Evolutionary conservation across 768 basidiomycete genomes (phyloP).

Genomic region (Boletus huronensis): DNA sequence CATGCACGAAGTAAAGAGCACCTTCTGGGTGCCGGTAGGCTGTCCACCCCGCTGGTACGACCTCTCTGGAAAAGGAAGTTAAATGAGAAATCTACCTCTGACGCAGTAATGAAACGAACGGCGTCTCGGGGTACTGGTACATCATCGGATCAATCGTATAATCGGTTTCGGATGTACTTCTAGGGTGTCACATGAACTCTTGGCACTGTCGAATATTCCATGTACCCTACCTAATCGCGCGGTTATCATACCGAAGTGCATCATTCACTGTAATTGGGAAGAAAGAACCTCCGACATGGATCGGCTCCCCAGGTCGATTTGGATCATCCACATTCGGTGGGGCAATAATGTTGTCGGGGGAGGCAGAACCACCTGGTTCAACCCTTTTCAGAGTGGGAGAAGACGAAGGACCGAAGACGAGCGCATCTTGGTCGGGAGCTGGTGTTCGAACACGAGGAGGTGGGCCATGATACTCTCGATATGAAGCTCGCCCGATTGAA

Average conservation of each 20-base stretch:
- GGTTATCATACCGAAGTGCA: constrained; percentile 8
- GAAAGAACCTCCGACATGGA: constrained; percentile 1
- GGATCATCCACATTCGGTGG: constrained; percentile 4
- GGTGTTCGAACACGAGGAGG: constrained; percentile 12
- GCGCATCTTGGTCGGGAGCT: not conserved
- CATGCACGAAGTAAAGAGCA: constrained; percentile 53
- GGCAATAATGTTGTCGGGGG: not conserved
- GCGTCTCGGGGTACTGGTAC: constrained; percentile 15
- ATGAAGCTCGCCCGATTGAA: constrained; percentile 23
- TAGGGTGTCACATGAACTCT: constrained; percentile 3
- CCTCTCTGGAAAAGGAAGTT: constrained; percentile 4
- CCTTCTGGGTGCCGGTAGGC: constrained; percentile 58
- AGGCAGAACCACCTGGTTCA: not conserved
- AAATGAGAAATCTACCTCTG: not conserved
- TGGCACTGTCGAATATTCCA: not conserved
- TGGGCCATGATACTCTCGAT: constrained; percentile 19
- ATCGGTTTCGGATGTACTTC: not conserved
- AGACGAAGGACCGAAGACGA: not conserved
- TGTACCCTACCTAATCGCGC: constrained; percentile 7
- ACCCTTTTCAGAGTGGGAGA: not conserved
- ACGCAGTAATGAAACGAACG: constrained; percentile 14
- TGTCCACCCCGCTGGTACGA: constrained; percentile 40
- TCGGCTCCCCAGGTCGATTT: constrained; percentile 5
- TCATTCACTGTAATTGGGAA: constrained; percentile 12
- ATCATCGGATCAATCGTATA: constrained; percentile 16